Conservation (phyloP, 805 yeast species). For the Candida silvatica region DNA sequence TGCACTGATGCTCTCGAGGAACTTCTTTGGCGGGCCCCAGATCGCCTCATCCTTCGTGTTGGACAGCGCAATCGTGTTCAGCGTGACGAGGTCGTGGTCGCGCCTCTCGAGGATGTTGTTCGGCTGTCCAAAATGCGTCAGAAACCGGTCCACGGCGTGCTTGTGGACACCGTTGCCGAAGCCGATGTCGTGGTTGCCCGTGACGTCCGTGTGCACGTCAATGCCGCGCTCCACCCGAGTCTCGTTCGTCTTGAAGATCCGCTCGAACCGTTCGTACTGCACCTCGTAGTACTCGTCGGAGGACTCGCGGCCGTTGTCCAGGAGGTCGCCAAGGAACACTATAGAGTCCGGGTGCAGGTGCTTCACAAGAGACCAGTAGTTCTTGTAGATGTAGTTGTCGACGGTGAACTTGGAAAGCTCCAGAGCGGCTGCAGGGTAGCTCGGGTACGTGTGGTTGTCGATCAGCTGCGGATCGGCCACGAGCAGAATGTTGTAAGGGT, state of each 20-base stretch:
- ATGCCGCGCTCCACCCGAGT: slow-evolving; percentile 32
- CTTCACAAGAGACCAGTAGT: slow-evolving; percentile 55
- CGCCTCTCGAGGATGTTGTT: slow-evolving; percentile 45
- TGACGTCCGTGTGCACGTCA: slow-evolving; percentile 35
- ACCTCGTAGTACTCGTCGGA: slow-evolving; percentile 41
- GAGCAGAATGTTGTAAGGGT: slow-evolving; percentile 21
- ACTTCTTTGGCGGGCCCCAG: slow-evolving; percentile 38
- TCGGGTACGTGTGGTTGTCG: slow-evolving; percentile 82
- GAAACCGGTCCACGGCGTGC: slow-evolving; percentile 52
- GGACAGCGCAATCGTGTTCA: slow-evolving; percentile 77
- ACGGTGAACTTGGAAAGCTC: slow-evolving; percentile 48
- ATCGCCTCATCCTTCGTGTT: slow-evolving; percentile 39
- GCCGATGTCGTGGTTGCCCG: slow-evolving; percentile 97
- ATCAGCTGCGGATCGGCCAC: slow-evolving; percentile 93
- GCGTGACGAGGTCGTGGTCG: slow-evolving; percentile 62
- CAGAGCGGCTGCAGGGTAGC: slow-evolving; percentile 44
- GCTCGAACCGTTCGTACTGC: slow-evolving; percentile 60
- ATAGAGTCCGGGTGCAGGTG: slow-evolving; percentile 65
- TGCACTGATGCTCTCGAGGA: slow-evolving; percentile 34
- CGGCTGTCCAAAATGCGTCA: slow-evolving; percentile 64
- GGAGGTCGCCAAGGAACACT: slow-evolving; percentile 81
- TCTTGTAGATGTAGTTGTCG: slow-evolving; percentile 74
- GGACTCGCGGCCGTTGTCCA: slow-evolving; percentile 77
- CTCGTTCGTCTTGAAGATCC: slow-evolving; percentile 36
- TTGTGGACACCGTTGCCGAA: slow-evolving; percentile 65